Evolutionary conservation across 2,329 filamentous ascomycete species (phyloP).

Genomic region (Zarea fungicola): DNA sequence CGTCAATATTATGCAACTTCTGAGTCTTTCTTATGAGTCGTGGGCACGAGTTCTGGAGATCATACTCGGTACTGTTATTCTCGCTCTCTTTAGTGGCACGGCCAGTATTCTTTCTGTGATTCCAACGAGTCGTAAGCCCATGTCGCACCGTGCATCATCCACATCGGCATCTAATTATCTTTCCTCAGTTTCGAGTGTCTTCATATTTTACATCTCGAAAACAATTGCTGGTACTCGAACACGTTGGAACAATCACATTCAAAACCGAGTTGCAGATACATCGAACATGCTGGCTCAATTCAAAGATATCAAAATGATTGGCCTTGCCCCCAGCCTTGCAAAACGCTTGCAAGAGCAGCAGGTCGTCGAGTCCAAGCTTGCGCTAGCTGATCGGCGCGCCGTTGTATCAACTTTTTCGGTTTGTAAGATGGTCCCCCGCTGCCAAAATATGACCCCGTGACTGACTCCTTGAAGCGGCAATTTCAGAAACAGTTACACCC

Average conservation of each 20-base stretch:
- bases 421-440: too few relatives aligned
- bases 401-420: too few relatives aligned
- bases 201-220: not conserved
- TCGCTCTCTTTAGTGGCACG: not conserved
- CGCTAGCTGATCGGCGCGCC: not conserved
- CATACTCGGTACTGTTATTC: not conserved
- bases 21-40: not conserved
- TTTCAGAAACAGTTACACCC: too few relatives aligned
- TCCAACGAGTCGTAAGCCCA: not conserved
- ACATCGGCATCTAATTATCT: too few relatives aligned
- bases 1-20: not conserved
- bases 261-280: not conserved
- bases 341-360: not conserved
- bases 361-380: not conserved
- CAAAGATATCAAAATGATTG: constrained; percentile 1
- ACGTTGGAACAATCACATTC: not conserved
- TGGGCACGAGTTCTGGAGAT: not conserved
- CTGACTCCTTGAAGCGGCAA: too few relatives aligned
- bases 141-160: too few relatives aligned
- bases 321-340: not conserved
- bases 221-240: not conserved
- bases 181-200: not conserved
- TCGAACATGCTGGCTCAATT: not conserved
- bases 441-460: too few relatives aligned
- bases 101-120: not conserved